A percentile compares a stretch with the other conserved stretches of the same genome.
These are phyloP conservation scores for Geum urbanum DNA, from an alignment of 306 rosid genomes.

Conservation along the genomic window DNA sequence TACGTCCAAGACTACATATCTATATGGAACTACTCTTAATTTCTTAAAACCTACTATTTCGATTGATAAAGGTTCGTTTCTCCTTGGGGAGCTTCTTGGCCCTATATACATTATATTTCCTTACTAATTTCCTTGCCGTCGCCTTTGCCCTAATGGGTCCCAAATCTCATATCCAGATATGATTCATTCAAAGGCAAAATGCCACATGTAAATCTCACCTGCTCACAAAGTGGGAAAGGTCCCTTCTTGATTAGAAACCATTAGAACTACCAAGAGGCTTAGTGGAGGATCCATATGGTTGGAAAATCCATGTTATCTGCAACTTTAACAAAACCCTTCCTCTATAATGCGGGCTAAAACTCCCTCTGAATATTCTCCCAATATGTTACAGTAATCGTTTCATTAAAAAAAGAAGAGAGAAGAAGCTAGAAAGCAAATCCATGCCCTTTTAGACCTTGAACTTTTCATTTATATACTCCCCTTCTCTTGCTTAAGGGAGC, in stretches of 20 bases:
- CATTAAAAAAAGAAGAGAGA: not conserved
- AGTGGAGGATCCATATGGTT: constrained; percentile 55
- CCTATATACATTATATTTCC: too few species aligned
- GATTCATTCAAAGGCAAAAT: not conserved
- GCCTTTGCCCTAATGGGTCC: constrained; percentile 19
- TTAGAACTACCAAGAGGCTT: constrained; percentile 21
- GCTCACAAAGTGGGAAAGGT: constrained; percentile 34
- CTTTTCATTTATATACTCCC: constrained; percentile 32
- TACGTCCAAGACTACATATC: not conserved
- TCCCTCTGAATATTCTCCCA: constrained; percentile 30
- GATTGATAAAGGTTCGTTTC: not conserved
- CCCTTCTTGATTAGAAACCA: constrained; percentile 48
- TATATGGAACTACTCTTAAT: not conserved
- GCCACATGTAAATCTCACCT: constrained; percentile 29
- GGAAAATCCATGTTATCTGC: constrained; percentile 29
- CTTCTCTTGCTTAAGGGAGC: constrained; percentile 5
- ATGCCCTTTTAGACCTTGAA: not conserved
- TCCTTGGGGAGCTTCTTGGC: not conserved
- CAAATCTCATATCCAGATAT: constrained; percentile 2
- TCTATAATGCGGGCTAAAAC: not conserved
- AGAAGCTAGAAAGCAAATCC: constrained; percentile 10
- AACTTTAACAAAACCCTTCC: constrained; percentile 8
- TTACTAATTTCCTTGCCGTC: not conserved
- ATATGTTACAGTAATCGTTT: not conserved
- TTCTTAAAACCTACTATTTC: not conserved